phyloP scores from a whole-genome alignment of 2,329 filamentous ascomycete species.

The Ceratocystis smalleyi region DNA sequence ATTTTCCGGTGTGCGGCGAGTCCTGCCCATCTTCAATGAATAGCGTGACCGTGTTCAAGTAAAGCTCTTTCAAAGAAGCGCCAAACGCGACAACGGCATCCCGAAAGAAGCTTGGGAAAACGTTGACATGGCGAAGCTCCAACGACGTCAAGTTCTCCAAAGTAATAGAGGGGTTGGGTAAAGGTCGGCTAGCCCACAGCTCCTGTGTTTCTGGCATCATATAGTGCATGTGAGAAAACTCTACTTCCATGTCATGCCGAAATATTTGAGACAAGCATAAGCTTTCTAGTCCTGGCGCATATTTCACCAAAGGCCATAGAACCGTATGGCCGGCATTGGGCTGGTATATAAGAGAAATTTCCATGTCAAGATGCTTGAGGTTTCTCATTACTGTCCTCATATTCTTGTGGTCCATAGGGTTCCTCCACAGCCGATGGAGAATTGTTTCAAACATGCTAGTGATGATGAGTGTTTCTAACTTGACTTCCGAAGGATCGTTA shows the following conservation, averaged over 20 bases:
- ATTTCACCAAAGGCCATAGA: background rate
- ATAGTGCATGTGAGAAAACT: background rate
- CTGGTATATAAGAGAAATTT: conserved; percentile 18
- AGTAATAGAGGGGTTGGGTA: background rate
- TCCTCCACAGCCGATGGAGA: conserved; percentile 29
- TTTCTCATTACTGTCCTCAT: conserved; percentile 29
- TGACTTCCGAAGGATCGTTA: background rate
- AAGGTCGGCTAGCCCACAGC: background rate
- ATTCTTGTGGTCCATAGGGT: conserved; percentile 36
- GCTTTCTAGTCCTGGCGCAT: background rate
- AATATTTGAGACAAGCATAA: background rate
- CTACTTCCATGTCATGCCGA: background rate
- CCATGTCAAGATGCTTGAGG: conserved; percentile 33
- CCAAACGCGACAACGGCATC: background rate
- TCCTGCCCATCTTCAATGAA: background rate
- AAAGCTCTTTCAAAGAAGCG: background rate
- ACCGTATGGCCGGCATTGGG: background rate
- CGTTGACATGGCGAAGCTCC: conserved; percentile 30
- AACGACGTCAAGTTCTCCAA: conserved; percentile 25
- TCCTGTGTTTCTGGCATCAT: background rate
- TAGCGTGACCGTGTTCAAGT: background rate
- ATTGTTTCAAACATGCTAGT: background rate
- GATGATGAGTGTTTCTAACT: background rate
- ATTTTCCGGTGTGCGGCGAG: background rate
- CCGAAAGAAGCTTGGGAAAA: conserved; percentile 26